phyloP scores from a whole-genome alignment of 2,329 filamentous ascomycete genomes.

The Fonsecaea pugnacius region DNA sequence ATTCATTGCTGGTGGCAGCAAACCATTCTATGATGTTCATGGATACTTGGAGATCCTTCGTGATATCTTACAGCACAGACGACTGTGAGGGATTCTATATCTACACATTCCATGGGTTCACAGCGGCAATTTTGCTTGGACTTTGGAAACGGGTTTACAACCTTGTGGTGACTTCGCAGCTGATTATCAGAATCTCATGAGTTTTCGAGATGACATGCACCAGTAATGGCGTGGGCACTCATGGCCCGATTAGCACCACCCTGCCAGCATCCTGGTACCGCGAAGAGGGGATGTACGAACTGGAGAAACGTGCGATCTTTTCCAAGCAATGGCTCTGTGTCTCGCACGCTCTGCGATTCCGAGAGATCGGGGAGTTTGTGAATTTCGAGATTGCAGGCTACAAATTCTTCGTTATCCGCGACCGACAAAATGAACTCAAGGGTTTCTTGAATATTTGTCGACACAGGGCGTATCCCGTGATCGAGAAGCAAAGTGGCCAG shows the following conservation, averaged over 20 bases:
- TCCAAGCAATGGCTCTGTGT: slow-evolving; percentile 55
- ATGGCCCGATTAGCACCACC: slow-evolving; percentile 12
- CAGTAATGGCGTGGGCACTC: not conserved
- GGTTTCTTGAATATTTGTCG: slow-evolving; percentile 68
- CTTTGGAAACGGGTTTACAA: not conserved
- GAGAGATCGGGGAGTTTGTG: slow-evolving; percentile 51
- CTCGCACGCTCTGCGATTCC: slow-evolving; percentile 51
- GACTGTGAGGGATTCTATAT: not conserved
- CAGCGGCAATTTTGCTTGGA: not conserved
- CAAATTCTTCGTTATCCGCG: slow-evolving; percentile 59
- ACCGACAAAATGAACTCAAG: slow-evolving; percentile 58
- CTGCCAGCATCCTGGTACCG: slow-evolving; percentile 59
- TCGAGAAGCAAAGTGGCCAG: slow-evolving; percentile 40
- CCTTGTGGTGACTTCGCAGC: not conserved
- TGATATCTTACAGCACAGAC: not conserved
- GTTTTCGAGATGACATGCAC: not conserved
- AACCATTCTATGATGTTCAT: not conserved
- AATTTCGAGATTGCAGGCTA: slow-evolving; percentile 51
- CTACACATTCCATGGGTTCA: not conserved
- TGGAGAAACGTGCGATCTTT: slow-evolving; percentile 57
- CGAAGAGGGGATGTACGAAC: slow-evolving; percentile 54
- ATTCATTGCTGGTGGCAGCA: not conserved
- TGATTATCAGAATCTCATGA: not conserved
- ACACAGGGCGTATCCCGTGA: slow-evolving; percentile 62
- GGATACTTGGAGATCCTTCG: not conserved